These are phyloP conservation scores for Podaxis sp. DNA, from an alignment of 768 basidiomycete species.

Conservation along the genomic window DNA sequence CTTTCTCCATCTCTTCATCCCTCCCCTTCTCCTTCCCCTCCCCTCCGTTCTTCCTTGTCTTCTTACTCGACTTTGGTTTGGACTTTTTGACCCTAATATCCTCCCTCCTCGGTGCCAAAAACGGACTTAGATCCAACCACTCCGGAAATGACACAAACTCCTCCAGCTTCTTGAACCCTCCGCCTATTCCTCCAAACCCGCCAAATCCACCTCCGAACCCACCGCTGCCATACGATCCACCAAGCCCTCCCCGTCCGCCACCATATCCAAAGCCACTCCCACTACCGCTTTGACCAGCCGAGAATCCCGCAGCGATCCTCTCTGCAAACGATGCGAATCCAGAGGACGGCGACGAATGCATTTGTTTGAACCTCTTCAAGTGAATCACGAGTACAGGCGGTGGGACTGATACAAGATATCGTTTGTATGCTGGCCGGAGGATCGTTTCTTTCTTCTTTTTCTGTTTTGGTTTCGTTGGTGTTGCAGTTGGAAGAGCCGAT, in stretches of 20 bases:
- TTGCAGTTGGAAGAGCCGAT: not conserved
- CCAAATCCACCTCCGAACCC: not conserved
- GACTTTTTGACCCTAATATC: constrained; percentile 44
- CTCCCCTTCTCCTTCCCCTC: constrained; percentile 7
- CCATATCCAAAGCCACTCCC: constrained; percentile 7
- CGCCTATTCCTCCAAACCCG: constrained; percentile 6
- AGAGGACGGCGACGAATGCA: constrained; percentile 60
- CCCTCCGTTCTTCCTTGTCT: constrained; percentile 12
- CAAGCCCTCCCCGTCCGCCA: not conserved
- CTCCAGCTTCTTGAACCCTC: constrained; percentile 86
- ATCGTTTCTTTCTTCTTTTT: constrained; percentile 59
- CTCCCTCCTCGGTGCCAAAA: constrained; percentile 78
- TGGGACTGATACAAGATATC: constrained; percentile 84
- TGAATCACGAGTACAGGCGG: constrained; percentile 92
- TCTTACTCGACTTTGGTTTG: not conserved
- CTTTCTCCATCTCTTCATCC: constrained; percentile 13
- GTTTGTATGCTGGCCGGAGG: constrained; percentile 86
- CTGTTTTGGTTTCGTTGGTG: constrained; percentile 21
- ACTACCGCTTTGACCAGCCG: not conserved
- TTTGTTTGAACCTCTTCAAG: constrained; percentile 92
- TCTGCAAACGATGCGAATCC: constrained; percentile 1
- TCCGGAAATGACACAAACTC: constrained; percentile 92
- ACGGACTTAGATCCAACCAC: constrained; percentile 80
- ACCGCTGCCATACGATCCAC: not conserved
- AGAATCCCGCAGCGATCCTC: constrained; percentile 4